Percentiles rank a stretch among this genome's conserved stretches.
Conservation (phyloP, 305 asterid species). For the Fraxinus ornus region DNA sequence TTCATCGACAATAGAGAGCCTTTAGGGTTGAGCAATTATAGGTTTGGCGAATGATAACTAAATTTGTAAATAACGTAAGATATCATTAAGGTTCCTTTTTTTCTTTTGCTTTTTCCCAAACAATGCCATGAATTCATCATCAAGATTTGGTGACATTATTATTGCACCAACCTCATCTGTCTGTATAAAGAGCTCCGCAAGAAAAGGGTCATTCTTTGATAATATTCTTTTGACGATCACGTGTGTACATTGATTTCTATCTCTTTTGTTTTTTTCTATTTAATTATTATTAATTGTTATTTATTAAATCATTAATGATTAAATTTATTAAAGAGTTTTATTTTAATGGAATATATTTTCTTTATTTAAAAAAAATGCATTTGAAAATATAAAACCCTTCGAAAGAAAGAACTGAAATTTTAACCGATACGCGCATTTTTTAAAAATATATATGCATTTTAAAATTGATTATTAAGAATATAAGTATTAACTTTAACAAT, state of each 20-base stretch:
- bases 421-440: too few relatives aligned
- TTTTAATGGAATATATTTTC: too few relatives aligned
- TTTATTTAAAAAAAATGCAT: too few relatives aligned
- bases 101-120: background rate
- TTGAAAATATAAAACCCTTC: too few relatives aligned
- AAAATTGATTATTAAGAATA: too few relatives aligned
- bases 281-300: background rate
- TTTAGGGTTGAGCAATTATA: background rate
- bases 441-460: too few relatives aligned
- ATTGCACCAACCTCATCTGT: background rate
- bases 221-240: background rate
- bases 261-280: background rate
- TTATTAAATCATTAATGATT: background rate
- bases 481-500: too few relatives aligned
- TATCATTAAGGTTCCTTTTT: background rate
- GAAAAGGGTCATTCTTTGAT: background rate
- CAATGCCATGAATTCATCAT: background rate
- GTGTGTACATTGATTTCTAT: background rate
- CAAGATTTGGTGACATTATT: constrained; percentile 6
- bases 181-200: background rate
- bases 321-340: background rate
- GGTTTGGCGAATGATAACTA: background rate
- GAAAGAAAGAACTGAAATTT: too few relatives aligned
- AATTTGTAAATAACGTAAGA: background rate
- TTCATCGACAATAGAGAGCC: background rate